These are phyloP conservation scores for Phylloporus arenicola DNA, from an alignment of 768 basidiomycete genomes.

Conservation along the genomic window DNA sequence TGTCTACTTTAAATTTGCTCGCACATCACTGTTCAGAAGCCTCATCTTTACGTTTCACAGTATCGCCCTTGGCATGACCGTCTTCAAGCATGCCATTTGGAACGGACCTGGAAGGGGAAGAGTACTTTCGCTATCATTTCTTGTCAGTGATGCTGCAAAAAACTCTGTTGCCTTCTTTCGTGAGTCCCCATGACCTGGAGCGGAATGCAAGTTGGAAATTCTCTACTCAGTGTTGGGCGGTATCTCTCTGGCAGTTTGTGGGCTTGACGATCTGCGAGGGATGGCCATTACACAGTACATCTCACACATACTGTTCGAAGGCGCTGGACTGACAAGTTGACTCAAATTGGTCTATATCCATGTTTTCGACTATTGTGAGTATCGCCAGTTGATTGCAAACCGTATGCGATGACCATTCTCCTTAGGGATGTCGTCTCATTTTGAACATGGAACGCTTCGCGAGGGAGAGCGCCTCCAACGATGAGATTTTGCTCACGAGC, in stretches of 20 bases:
- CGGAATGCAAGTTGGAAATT: not conserved
- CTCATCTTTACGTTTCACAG: conserved; percentile 31
- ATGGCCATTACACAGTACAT: conserved; percentile 6
- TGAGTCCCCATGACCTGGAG: conserved; percentile 11
- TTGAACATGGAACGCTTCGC: conserved; percentile 21
- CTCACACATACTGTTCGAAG: not conserved
- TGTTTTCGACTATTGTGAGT: conserved; percentile 16
- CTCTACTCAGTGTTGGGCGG: conserved; percentile 3
- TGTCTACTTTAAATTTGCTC: not conserved
- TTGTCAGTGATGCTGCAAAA: conserved; percentile 44
- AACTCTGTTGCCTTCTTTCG: conserved; percentile 39
- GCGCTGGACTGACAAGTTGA: not conserved
- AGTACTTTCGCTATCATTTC: conserved; percentile 35
- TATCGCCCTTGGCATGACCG: conserved; percentile 35
- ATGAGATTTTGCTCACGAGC: conserved; percentile 9
- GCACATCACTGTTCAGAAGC: not conserved
- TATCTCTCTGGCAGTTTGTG: not conserved
- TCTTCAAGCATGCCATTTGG: conserved; percentile 32
- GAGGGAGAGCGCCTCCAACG: not conserved
- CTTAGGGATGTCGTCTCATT: conserved; percentile 21
- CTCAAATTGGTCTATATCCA: conserved; percentile 13
- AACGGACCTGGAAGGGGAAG: conserved; percentile 37
- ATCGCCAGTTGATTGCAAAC: not conserved
- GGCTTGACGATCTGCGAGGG: conserved; percentile 1
- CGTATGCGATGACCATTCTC: not conserved